Evolutionary conservation across 1,284 basidiomycete species (phyloP).

Genomic region (Trichosporon inkin): DNA sequence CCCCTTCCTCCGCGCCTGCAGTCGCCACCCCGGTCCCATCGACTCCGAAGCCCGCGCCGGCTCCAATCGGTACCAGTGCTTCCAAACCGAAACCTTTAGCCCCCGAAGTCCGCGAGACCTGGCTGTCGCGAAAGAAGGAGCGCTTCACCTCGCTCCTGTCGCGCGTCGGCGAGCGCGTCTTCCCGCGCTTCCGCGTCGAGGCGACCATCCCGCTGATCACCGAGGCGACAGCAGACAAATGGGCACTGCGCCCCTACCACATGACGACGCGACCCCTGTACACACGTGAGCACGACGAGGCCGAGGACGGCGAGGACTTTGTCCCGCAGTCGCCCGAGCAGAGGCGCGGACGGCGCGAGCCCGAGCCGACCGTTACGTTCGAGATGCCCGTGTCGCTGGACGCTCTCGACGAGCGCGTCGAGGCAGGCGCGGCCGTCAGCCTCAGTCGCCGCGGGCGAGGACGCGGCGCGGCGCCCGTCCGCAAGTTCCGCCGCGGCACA

Average conservation of each 20-base stretch:
- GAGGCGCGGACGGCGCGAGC: slow-evolving; percentile 12
- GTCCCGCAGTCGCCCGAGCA: not conserved
- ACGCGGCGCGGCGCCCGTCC: slow-evolving; percentile 15
- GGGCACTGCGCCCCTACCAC: slow-evolving; percentile 39
- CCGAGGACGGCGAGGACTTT: slow-evolving; percentile 13
- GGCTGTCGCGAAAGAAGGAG: slow-evolving; percentile 24
- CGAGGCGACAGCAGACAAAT: slow-evolving; percentile 38
- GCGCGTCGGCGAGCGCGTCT: slow-evolving; percentile 27
- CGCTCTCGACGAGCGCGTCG: slow-evolving; percentile 42
- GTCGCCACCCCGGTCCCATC: not conserved
- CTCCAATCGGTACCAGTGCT: not conserved
- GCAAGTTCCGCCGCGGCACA: slow-evolving; percentile 18
- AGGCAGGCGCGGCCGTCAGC: slow-evolving; percentile 29
- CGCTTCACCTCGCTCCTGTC: slow-evolving; percentile 29
- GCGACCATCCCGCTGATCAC: slow-evolving; percentile 24
- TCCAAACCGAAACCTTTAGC: not conserved
- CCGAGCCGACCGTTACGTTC: slow-evolving; percentile 37
- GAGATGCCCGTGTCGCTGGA: slow-evolving; percentile 47
- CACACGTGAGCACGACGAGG: slow-evolving; percentile 24
- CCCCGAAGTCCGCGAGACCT: slow-evolving; percentile 21
- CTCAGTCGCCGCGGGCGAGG: not conserved
- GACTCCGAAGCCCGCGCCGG: not conserved
- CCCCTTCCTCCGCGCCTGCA: not conserved
- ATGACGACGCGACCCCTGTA: slow-evolving; percentile 41
- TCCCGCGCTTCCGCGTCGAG: slow-evolving; percentile 29